Percentiles rank a stretch among this genome's conserved stretches.
Conservation (phyloP, 768 basidiomycete genomes). For the Xerocomellus amylosporus region DNA sequence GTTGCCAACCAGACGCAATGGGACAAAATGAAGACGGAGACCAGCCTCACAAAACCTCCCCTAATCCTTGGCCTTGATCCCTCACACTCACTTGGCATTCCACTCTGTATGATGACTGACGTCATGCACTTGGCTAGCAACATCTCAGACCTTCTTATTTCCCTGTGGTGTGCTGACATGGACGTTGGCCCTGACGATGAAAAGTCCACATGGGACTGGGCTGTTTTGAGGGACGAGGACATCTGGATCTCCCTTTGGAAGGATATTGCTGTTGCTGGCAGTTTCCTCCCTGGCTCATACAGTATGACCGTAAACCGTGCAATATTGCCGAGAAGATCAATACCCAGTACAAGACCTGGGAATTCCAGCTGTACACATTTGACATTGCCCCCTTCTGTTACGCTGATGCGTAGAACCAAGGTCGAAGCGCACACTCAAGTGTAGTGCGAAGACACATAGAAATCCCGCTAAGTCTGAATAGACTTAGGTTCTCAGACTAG, state of each 20-base stretch:
- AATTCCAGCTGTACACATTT: slow-evolving; percentile 22
- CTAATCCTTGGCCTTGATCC: slow-evolving; percentile 35
- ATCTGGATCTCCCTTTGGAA: slow-evolving; percentile 26
- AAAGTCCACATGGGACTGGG: too few relatives aligned
- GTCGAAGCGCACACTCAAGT: too few relatives aligned
- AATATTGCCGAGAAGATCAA: slow-evolving; percentile 11
- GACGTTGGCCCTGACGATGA: too few relatives aligned
- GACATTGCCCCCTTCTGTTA: slow-evolving; percentile 18
- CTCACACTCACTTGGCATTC: slow-evolving; percentile 26
- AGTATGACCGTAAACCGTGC: slow-evolving; percentile 20
- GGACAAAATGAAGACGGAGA: slow-evolving; percentile 25
- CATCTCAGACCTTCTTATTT: too few relatives aligned
- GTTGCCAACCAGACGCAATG: slow-evolving; percentile 25
- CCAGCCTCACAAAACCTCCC: slow-evolving; percentile 36
- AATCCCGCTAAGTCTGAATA: too few relatives aligned
- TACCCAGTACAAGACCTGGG: slow-evolving; percentile 29
- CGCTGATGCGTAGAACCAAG: too few relatives aligned
- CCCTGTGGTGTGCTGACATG: too few relatives aligned
- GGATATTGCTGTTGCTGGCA: slow-evolving; percentile 2
- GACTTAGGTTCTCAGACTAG: too few relatives aligned
- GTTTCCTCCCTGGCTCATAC: slow-evolving; percentile 17
- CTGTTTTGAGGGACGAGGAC: slow-evolving; percentile 17
- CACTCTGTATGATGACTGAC: slow-evolving; percentile 37
- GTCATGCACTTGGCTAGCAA: slow-evolving; percentile 30
- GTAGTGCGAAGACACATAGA: too few relatives aligned